A percentile compares a stretch with the other conserved stretches of the same genome.
phyloP scores from a whole-genome alignment of 345 rosid species.

The Camelina hispida region DNA sequence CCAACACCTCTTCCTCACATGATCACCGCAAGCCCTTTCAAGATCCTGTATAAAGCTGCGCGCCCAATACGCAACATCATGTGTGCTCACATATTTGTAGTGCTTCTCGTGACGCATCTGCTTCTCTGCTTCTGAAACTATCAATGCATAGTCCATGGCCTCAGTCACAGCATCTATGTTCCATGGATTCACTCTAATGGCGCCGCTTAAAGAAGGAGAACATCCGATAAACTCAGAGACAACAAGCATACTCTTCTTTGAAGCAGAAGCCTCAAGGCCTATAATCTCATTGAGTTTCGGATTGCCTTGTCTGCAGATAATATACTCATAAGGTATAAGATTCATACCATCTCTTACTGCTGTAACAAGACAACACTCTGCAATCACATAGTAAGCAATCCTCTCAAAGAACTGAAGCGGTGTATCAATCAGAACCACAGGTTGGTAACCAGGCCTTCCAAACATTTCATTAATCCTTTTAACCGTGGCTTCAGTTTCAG shows the following conservation, averaged over 20 bases:
- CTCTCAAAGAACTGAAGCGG: conserved; percentile 89
- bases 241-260: conserved; percentile 90
- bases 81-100: conserved; percentile 85
- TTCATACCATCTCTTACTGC: conserved; percentile 99
- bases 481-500: conserved; percentile 74
- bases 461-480: conserved; percentile 72
- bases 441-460: conserved; percentile 79
- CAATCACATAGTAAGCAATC: conserved; percentile 85
- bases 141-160: conserved; percentile 82
- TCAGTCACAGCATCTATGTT: conserved; percentile 86
- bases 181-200: conserved; percentile 96
- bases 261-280: conserved; percentile 51
- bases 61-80: conserved; percentile 96
- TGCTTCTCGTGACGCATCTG: conserved; percentile 94
- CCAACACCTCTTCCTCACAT: conserved; percentile 83
- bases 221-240: conserved; percentile 94
- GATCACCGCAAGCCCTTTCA: conserved; percentile 86
- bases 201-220: conserved; percentile 90
- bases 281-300: conserved; percentile 62
- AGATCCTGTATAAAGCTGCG: conserved; percentile 93
- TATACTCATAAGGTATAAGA: conserved; percentile 89
- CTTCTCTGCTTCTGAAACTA: conserved; percentile 74
- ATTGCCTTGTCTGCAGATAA: conserved; percentile 84
- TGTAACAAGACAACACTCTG: conserved; percentile 93
- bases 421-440: conserved; percentile 71